phyloP scores from a whole-genome alignment of 2,329 filamentous ascomycete genomes.

The Pyrenophora teres region DNA sequence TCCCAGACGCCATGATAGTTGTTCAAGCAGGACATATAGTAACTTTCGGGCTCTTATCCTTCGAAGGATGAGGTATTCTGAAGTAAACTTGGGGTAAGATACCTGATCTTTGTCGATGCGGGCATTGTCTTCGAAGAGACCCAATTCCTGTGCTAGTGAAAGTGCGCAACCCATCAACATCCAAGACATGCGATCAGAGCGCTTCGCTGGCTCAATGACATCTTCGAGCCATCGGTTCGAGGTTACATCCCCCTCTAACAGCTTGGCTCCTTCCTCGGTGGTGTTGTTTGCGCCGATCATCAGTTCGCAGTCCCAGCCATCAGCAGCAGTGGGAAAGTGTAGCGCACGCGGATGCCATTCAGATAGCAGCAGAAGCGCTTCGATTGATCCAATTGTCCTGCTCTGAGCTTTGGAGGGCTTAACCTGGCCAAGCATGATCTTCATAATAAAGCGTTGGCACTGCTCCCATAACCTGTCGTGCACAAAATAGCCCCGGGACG shows the following conservation, averaged over 20 bases:
- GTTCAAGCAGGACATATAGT: slow-evolving; percentile 55
- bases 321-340: slow-evolving; percentile 58
- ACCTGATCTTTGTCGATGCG: slow-evolving; percentile 44
- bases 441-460: slow-evolving; percentile 58
- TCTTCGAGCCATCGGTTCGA: slow-evolving; percentile 57
- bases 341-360: slow-evolving; percentile 63
- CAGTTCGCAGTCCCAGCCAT: slow-evolving; percentile 62
- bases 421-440: slow-evolving; percentile 60
- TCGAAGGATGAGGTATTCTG: slow-evolving; percentile 38
- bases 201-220: slow-evolving; percentile 59
- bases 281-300: slow-evolving; percentile 51
- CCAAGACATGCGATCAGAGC: slow-evolving; percentile 65
- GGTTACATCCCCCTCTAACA: slow-evolving; percentile 43
- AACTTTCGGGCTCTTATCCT: slow-evolving; percentile 44
- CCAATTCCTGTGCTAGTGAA: slow-evolving; percentile 58
- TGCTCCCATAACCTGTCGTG: slow-evolving; percentile 61
- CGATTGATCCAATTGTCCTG: slow-evolving; percentile 59
- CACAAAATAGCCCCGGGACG: slow-evolving; percentile 58
- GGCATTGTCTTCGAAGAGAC: slow-evolving; percentile 54
- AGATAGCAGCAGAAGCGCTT: slow-evolving; percentile 59
- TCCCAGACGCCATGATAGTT: slow-evolving; percentile 57
- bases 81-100: slow-evolving; percentile 40
- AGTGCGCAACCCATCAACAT: slow-evolving; percentile 61
- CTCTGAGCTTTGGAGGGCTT: slow-evolving; percentile 56
- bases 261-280: slow-evolving; percentile 40